Evolutionary conservation across 164 flowering plant genomes (phyloP), one percentile per base, ranked within the genome.

Genomic region (Paratinospora sagittata): DNA sequence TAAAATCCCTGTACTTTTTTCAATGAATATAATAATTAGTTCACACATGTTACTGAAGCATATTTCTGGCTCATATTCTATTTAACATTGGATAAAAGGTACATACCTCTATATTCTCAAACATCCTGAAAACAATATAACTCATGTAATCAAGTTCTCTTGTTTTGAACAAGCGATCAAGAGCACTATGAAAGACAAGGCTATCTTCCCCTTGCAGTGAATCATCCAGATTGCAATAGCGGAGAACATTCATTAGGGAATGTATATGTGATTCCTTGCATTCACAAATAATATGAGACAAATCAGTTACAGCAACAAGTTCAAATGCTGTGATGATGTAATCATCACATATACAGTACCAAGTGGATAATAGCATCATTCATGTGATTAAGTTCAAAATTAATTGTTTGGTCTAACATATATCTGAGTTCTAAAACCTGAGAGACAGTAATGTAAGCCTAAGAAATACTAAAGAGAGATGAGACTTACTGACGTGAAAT

Each of bases 91-190:
- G n/a, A n/a, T n/a, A n/a, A n/a, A n/a, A n/a, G n/a, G n/a, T n/a
- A n/a, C n/a, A n/a, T n/a, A n/a, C n/a, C n/a, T n/a, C n/a, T n/a
- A n/a, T n/a, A n/a, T n/a, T n/a, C n/a, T n/a, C n/a, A n/a, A n/a
- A n/a, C n/a, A n/a, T n/a, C n/a, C n/a, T n/a, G n/a, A 95, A 81
- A 14, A 96, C 99, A 57, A 96, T 87, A 45, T 96, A 90, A 78
- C 99, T 96, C 99, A 92, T 96, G 84, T 96, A 96, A 71, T 96
- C 99, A 80, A 96, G 99, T 81, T 96, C 99, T 87, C 89, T 88
- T 3, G 99, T 93, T 72, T 84, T 89, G 67, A 68, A 85, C 72
- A 96, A 71, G 23, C 97, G 98, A 71, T 93, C 95, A 81, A 96
- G 78, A 74, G 91, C 98, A 84, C 70, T 87, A 60, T 77, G 81